Conservation (phyloP, 192 early-diverging fungal species). For the Coemansia sp. region DNA sequence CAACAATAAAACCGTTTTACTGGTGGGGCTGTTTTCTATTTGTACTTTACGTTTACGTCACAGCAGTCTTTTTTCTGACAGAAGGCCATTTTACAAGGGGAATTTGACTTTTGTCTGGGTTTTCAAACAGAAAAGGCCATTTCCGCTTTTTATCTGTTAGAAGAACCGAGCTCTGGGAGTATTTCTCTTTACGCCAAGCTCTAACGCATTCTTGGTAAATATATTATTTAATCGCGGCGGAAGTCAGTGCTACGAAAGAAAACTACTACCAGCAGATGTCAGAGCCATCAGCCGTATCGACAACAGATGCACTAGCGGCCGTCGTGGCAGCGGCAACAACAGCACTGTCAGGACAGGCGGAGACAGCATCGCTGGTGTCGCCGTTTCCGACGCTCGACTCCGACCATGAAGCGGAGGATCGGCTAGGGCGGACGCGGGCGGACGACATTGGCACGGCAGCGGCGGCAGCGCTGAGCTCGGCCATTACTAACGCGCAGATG, state of each 20-base stretch:
- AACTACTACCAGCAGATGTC: conserved; percentile 15
- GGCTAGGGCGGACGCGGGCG: neutral
- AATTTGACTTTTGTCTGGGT: too few relatives aligned
- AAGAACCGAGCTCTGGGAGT: too few relatives aligned
- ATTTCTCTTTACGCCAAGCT: too few relatives aligned
- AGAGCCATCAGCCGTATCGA: conserved; percentile 5
- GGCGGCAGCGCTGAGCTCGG: conserved; percentile 31
- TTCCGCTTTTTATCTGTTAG: too few relatives aligned
- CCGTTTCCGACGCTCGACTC: conserved; percentile 30
- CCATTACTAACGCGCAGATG: conserved; percentile 24
- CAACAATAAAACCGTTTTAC: too few relatives aligned
- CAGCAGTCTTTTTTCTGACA: too few relatives aligned
- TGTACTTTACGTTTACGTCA: too few relatives aligned
- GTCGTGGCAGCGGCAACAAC: conserved; percentile 10
- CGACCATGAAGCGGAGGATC: conserved; percentile 5
- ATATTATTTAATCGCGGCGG: neutral
- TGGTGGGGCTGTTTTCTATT: too few relatives aligned
- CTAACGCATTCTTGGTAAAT: neutral
- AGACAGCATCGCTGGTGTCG: neutral
- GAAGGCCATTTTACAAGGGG: too few relatives aligned
- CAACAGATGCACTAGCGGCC: conserved; percentile 18
- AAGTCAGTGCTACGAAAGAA: neutral
- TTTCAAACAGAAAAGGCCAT: too few relatives aligned
- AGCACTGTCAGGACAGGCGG: neutral
- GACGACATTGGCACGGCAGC: conserved; percentile 19